Evolutionary conservation across 495 filamentous ascomycete genomes (phyloP), one percentile per base, ranked within the genome.

Genomic region (Penicillium coffeae): DNA sequence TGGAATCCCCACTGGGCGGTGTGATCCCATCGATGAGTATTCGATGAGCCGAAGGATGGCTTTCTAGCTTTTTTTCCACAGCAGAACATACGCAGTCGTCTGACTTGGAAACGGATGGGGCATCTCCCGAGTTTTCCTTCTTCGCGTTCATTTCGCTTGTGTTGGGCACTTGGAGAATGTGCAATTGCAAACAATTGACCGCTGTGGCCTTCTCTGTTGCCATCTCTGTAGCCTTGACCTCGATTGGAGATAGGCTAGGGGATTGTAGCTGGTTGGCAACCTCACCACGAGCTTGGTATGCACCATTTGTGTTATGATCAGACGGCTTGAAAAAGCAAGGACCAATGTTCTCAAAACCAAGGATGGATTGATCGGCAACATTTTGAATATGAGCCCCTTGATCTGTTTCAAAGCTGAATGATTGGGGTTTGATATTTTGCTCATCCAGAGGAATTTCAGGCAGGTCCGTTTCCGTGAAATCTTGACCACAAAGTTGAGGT

Each of bases 211-310:
- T 42, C 19, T 42, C 20, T 12, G 21, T 18, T 10, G 40, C 12
- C 40, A 32, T 42, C 10, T 12, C 27, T 49, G 14, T 49, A 8
- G 38, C 47, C 20, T 42, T 21, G 16, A 10, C 25, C 47, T 35
- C 38, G 13, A 20, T 42, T 39, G 38, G 18, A 15, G 8, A 36
- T 49, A 10, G 15, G 34, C 19, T 35, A 35, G 22, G 22, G n/a
- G 38, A 49, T 14, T 20, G n/a, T 49, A 49, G 38, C 38, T 49
- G 47, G 27, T 39, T 34, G 21, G 47, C 14, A 42, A 42, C 35
- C 19, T 25, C 10, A 41, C 19, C 35, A 42, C 46, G 16, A 42
- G 22, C 9, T 44, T 25, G 13, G 30, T 30, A 41, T 21, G n/a
- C 39, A 50, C 18, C 35, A 10, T 51, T 30, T 21, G 21, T 33